Evolutionary conservation across 2,329 filamentous ascomycete species (phyloP).

Genomic region (Zymoseptoria pseudotritici): DNA sequence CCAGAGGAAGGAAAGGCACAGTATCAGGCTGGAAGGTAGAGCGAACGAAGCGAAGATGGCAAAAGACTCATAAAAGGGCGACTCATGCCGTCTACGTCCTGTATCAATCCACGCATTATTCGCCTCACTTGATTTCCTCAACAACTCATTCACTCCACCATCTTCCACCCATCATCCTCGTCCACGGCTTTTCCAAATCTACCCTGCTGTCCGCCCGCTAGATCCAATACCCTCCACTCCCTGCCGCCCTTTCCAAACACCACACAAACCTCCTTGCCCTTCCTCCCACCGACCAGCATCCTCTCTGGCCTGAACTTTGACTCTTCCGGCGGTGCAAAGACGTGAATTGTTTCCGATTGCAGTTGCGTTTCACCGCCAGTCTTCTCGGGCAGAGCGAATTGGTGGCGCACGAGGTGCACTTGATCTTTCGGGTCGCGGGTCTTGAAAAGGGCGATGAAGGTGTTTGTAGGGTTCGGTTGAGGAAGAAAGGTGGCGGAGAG

Average conservation of each 20-base stretch:
- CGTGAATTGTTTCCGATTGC: conserved; percentile 34
- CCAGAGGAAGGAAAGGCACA: not conserved
- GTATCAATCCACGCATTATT: not conserved
- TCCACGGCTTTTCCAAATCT: not conserved
- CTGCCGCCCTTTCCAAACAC: conserved; percentile 48
- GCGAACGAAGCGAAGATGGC: not conserved
- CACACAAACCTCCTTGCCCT: conserved; percentile 45
- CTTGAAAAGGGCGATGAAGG: conserved; percentile 1
- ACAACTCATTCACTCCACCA: not conserved
- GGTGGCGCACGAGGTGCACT: conserved; percentile 1
- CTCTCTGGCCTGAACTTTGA: conserved; percentile 42
- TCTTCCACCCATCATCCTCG: not conserved
- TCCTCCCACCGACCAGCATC: conserved; percentile 50
- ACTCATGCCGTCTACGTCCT: not conserved
- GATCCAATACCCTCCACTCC: conserved; percentile 50
- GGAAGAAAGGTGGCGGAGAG: conserved; percentile 53
- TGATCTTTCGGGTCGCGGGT: not conserved
- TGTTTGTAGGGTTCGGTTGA: conserved; percentile 11
- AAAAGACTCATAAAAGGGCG: not conserved
- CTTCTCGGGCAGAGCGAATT: not conserved
- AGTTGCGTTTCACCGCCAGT: not conserved
- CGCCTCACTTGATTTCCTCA: too few relatives aligned
- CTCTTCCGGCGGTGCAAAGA: conserved; percentile 33
- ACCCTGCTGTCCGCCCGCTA: conserved; percentile 29
- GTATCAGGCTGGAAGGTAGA: not conserved